phyloP scores from a whole-genome alignment of 371 early-diverging fungal species.

The Apophysomyces trapeziformis region DNA sequence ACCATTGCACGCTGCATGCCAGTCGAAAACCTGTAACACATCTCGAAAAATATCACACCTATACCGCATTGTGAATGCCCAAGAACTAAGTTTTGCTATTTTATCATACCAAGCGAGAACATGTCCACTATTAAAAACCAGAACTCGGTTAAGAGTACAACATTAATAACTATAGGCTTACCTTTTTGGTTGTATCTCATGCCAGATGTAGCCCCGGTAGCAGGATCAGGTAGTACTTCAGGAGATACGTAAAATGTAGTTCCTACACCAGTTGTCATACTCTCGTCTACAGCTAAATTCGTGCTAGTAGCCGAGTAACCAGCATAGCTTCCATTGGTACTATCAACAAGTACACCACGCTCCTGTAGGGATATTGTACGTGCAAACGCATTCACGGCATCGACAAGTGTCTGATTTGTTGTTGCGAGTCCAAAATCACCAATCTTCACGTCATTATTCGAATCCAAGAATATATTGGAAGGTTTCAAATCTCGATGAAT shows the following conservation, averaged over 20 bases:
- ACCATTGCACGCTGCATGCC: conserved; percentile 76
- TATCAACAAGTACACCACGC: conserved; percentile 9
- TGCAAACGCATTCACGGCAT: conserved; percentile 37
- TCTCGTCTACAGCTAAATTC: conserved; percentile 47
- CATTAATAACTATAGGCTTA: background rate
- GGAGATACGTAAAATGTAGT: conserved; percentile 95
- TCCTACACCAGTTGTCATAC: conserved; percentile 85
- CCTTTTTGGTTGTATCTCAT: conserved; percentile 62
- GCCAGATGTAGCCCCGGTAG: conserved; percentile 43
- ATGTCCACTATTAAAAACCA: conserved; percentile 40
- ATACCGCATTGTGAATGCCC: conserved; percentile 1
- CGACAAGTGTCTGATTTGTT: conserved; percentile 62
- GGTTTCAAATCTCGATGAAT: conserved; percentile 99
- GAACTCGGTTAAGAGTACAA: background rate
- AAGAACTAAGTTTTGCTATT: conserved; percentile 4
- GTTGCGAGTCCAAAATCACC: conserved; percentile 99
- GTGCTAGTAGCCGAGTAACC: conserved; percentile 52
- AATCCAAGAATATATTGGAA: conserved; percentile 93
- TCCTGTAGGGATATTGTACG: conserved; percentile 12
- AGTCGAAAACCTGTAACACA: conserved; percentile 71
- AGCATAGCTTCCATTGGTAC: conserved; percentile 36
- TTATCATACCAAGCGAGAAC: conserved; percentile 43
- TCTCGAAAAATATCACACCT: conserved; percentile 74
- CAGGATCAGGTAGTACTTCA: conserved; percentile 67
- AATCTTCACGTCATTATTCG: conserved; percentile 89